These are phyloP conservation scores for Globisporangium cederbergense DNA, from an alignment of 352 stramenopile species.

Conservation along the genomic window DNA sequence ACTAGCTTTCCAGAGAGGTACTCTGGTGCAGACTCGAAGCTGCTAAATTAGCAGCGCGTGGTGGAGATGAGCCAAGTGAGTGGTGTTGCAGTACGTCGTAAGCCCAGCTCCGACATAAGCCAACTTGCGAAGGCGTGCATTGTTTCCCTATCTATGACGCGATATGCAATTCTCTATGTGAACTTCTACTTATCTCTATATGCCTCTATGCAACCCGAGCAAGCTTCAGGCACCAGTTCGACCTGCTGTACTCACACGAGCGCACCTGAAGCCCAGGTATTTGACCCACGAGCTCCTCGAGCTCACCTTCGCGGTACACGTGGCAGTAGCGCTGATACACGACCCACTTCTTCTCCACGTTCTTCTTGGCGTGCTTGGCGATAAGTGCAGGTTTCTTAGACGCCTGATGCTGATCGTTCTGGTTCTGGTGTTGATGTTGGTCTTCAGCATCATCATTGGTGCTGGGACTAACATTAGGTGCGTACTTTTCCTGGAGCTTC, in stretches of 20 bases:
- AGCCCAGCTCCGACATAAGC: too few relatives aligned
- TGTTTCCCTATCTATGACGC: neutral
- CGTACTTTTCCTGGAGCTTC: slow-evolving; percentile 86
- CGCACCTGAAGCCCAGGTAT: slow-evolving; percentile 52
- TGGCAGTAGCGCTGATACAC: slow-evolving; percentile 85
- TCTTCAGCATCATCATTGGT: slow-evolving; percentile 5
- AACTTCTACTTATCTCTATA: neutral
- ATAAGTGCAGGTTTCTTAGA: neutral
- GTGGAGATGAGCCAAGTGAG: neutral
- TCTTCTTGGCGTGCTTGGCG: slow-evolving; percentile 34
- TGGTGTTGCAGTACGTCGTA: neutral
- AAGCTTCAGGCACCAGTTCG: slow-evolving; percentile 62
- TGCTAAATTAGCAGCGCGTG: neutral
- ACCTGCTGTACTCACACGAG: slow-evolving; percentile 70
- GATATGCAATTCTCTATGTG: neutral
- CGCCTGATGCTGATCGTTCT: neutral
- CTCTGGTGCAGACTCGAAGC: neutral
- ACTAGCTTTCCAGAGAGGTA: neutral
- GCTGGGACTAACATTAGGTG: slow-evolving; percentile 7
- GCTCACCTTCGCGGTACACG: slow-evolving; percentile 67
- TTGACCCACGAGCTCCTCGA: slow-evolving; percentile 59
- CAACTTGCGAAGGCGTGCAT: too few relatives aligned
- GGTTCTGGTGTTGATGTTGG: neutral
- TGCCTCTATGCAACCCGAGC: slow-evolving; percentile 8
- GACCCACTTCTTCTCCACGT: slow-evolving; percentile 61